These are phyloP conservation scores for Martensiomyces pterosporus DNA, from an alignment of 192 early-diverging fungal species.

Conservation along the genomic window DNA sequence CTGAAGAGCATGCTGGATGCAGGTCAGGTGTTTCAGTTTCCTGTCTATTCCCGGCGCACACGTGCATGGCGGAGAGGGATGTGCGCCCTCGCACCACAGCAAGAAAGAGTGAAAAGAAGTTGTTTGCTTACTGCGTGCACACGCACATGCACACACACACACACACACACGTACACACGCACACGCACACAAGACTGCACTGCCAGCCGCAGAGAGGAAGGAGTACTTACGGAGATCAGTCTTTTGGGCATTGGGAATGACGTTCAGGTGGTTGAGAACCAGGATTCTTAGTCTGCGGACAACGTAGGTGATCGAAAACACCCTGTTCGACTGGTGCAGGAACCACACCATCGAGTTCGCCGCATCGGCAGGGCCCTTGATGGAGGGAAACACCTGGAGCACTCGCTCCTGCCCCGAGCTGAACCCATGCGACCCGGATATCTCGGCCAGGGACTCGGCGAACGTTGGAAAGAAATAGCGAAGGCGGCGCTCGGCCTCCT, in stretches of 20 bases:
- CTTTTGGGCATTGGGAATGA: constrained; percentile 34
- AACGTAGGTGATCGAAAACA: constrained; percentile 43
- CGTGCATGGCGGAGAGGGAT: no score
- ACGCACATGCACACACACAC: not conserved
- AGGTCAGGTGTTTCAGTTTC: no score
- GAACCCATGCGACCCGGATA: constrained; percentile 32
- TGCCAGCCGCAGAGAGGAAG: constrained; percentile 2
- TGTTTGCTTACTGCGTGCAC: not conserved
- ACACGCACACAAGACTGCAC: constrained; percentile 1
- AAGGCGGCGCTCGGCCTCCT: constrained; percentile 65
- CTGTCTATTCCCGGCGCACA: no score
- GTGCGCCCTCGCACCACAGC: no score
- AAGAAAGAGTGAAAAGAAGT: no score
- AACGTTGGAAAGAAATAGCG: constrained; percentile 83
- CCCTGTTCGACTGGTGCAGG: constrained; percentile 36
- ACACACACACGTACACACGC: no score
- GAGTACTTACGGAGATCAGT: constrained; percentile 42
- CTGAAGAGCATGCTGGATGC: no score
- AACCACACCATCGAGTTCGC: constrained; percentile 48
- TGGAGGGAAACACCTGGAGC: constrained; percentile 42
- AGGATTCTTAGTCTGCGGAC: constrained; percentile 39
- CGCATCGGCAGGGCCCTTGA: constrained; percentile 49
- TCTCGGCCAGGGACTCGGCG: constrained; percentile 53
- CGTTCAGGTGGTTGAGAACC: constrained; percentile 46
- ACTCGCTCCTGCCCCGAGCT: constrained; percentile 35